These are phyloP conservation scores for Candolleomyces eurysporus DNA, from an alignment of 768 basidiomycete species.

Conservation along the genomic window DNA sequence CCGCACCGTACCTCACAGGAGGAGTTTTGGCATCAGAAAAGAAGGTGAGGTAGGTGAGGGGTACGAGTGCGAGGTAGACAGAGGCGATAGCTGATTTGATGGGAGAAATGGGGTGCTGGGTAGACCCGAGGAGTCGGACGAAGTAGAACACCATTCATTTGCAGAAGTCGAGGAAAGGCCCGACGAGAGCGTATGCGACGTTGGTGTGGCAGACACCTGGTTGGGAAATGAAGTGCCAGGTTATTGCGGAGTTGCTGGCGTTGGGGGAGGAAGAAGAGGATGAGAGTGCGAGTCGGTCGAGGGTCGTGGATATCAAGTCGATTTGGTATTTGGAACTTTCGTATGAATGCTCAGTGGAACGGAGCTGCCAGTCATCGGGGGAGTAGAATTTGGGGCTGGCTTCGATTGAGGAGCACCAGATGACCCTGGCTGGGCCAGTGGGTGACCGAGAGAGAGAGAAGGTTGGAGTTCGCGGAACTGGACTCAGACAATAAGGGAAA, in stretches of 20 bases:
- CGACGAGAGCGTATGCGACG: constrained; percentile 48
- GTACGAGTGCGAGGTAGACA: constrained; percentile 65
- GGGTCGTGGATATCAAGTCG: constrained; percentile 57
- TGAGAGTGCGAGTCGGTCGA: constrained; percentile 45
- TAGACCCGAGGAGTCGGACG: constrained; percentile 68
- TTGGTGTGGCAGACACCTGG: constrained; percentile 72
- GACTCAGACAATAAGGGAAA: background rate
- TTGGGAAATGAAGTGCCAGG: constrained; percentile 62
- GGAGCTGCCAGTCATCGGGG: constrained; percentile 69
- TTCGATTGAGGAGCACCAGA: constrained; percentile 81
- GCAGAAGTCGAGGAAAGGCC: constrained; percentile 40
- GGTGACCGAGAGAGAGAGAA: constrained; percentile 46
- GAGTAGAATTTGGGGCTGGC: constrained; percentile 54
- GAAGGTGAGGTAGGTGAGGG: constrained; percentile 47
- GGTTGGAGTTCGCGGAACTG: constrained; percentile 65
- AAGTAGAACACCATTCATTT: constrained; percentile 62
- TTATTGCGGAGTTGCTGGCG: constrained; percentile 7
- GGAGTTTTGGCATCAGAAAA: constrained; percentile 25
- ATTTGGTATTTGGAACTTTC: constrained; percentile 75
- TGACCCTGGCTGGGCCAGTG: constrained; percentile 51
- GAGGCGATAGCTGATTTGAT: constrained; percentile 67
- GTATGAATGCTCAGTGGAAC: constrained; percentile 61
- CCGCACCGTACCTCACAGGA: constrained; percentile 49
- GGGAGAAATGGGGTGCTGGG: constrained; percentile 58
- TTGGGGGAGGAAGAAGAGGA: constrained; percentile 16